Percentiles rank a stretch among this genome's conserved stretches.
Evolutionary conservation across 2,329 filamentous ascomycete genomes (phyloP).

Genomic region (Helminthosporium solani): DNA sequence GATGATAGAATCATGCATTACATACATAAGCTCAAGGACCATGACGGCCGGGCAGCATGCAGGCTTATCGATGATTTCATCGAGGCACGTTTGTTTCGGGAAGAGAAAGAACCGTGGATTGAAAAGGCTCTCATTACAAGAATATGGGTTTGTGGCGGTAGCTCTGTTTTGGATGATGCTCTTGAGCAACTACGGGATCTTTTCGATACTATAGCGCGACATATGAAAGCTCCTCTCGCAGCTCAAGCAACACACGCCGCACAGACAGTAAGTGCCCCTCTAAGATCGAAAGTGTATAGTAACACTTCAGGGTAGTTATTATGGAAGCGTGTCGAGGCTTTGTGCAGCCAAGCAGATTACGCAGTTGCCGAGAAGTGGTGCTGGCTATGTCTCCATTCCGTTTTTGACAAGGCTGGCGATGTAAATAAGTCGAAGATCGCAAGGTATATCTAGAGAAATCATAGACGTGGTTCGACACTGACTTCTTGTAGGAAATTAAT

Average conservation of each 20-base stretch:
- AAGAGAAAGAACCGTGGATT: conserved; percentile 59
- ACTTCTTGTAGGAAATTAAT: conserved; percentile 66
- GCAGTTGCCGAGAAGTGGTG: conserved; percentile 69
- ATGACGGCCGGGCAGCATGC: conserved; percentile 42
- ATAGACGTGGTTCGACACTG: neutral
- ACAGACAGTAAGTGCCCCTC: conserved; percentile 59
- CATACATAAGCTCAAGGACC: conserved; percentile 61
- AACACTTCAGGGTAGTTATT: conserved; percentile 59
- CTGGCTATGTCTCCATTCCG: conserved; percentile 61
- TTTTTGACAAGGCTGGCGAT: conserved; percentile 67
- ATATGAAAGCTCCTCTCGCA: conserved; percentile 53
- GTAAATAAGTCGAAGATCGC: conserved; percentile 68
- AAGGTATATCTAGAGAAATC: conserved; percentile 49
- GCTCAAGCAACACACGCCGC: conserved; percentile 64
- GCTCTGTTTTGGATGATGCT: conserved; percentile 37
- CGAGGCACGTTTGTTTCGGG: conserved; percentile 53
- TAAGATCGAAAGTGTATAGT: neutral
- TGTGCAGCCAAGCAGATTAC: conserved; percentile 55
- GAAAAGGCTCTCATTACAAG: conserved; percentile 69
- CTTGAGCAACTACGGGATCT: conserved; percentile 45
- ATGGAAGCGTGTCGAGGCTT: conserved; percentile 74
- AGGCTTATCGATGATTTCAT: conserved; percentile 66
- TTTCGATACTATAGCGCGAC: conserved; percentile 51
- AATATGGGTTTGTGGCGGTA: conserved; percentile 63
- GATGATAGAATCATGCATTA: conserved; percentile 64